phyloP scores from a whole-genome alignment of 495 filamentous ascomycete species.

The Aspergillus leporis region DNA sequence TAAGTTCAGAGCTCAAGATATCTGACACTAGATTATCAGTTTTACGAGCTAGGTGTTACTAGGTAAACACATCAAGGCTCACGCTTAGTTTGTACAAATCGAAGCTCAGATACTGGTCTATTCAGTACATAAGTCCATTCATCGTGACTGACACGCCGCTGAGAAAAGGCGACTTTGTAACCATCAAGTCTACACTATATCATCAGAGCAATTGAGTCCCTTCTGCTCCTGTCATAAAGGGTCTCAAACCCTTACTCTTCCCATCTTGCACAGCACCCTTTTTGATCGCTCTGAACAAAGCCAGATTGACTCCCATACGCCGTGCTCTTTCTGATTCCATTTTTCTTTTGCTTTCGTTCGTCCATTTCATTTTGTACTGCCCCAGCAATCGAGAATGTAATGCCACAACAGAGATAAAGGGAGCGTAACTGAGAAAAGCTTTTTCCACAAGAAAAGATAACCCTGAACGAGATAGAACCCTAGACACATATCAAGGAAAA shows the following conservation, averaged over 20 bases:
- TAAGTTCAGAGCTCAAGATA: background rate
- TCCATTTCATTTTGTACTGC: slow-evolving; percentile 4
- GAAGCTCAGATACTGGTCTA: background rate
- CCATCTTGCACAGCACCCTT: slow-evolving; percentile 23
- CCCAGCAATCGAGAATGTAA: slow-evolving; percentile 2
- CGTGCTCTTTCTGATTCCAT: slow-evolving; percentile 22
- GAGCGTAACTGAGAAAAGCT: slow-evolving; percentile 11
- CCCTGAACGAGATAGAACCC: slow-evolving; percentile 13
- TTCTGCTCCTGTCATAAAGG: slow-evolving; percentile 10
- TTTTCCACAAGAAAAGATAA: slow-evolving; percentile 14
- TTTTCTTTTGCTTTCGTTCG: slow-evolving; percentile 8
- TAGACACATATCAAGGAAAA: slow-evolving; percentile 16
- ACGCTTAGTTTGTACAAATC: background rate
- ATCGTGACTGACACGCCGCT: slow-evolving; percentile 40
- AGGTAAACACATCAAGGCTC: background rate
- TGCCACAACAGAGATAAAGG: background rate
- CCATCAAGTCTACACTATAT: slow-evolving; percentile 15
- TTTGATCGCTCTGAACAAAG: slow-evolving; percentile 32
- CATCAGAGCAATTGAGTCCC: background rate
- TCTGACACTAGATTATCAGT: background rate
- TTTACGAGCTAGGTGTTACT: background rate
- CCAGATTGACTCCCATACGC: slow-evolving; percentile 44
- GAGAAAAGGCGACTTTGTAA: slow-evolving; percentile 34
- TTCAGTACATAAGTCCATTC: slow-evolving; percentile 34
- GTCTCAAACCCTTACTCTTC: slow-evolving; percentile 13